Base-by-base conservation (phyloP, 129 eudicot genomes). In the Pseudognaphalium luteoalbum region DNA sequence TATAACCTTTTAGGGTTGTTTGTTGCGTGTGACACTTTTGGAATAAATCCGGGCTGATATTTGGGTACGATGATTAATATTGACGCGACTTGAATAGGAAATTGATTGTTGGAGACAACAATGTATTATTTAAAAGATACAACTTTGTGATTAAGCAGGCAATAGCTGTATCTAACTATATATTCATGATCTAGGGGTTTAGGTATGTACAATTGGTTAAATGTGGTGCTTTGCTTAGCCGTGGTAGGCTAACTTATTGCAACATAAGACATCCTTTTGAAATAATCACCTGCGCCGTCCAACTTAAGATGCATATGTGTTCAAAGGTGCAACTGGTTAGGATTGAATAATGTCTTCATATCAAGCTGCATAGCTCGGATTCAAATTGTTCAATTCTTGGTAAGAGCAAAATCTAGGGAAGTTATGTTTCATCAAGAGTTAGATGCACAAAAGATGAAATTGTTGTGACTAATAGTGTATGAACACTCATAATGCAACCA, bases 71-170 rank as follows among this genome's bases (percentile, higher is more conserved):
- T 7, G 33, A 42, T 21, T 47, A 57, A 14, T 50, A 39, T 16
- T 12, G 47, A 30, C 17, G 34, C 42, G 34, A 42, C 9, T 59
- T 22, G 12, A 57, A 74, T 74, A 2, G 63, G 72, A 33, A 11
- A 19, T 42, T 51, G 39, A 42, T 8, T 66, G 29, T 64, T 62
- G 20, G 22, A 28, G 39, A 63, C 37, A 1, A 15, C 1, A 15
- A 6, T 22, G 39, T 29, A 63, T 30, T 30, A 5, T 30, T 5
- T 63, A 3, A 50, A 50, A 21, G 73, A 44, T 37, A 44, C 34
- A 68, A 57, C 51, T 68, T 77, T 77, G 50, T 57, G 44, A 56
- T 35, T 54, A 54, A 21, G 74, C 74, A 22, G 17, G 14, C 44
- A 20, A 16, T 20, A 7, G 20, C 19, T 51, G 4, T 65, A 29